Percentiles rank a stretch among this genome's conserved stretches.
Conservation (phyloP, 2,329 filamentous ascomycete species). For the Chaetomium olivaceum region DNA sequence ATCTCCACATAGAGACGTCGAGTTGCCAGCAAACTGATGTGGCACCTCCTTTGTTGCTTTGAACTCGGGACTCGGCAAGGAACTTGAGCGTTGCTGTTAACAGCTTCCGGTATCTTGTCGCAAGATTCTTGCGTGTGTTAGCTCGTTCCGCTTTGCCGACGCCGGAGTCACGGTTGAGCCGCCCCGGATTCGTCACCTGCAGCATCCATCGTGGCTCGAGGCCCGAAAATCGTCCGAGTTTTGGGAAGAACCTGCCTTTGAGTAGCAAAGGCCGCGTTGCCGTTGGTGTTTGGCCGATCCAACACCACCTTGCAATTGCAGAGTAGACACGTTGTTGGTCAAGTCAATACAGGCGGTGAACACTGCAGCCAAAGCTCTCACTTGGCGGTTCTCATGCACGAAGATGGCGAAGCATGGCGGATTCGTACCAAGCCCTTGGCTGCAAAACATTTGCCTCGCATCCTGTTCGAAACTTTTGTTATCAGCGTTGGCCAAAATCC, state of each 20-base stretch:
- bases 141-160: background rate
- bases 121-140: background rate
- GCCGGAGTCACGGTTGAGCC: background rate
- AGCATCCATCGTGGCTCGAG: constrained; percentile 10
- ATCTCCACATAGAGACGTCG: constrained; percentile 4
- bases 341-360: constrained; percentile 5
- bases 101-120: background rate
- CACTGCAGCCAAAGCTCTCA: background rate
- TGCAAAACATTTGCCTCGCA: background rate
- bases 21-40: background rate
- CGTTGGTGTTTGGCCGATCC: background rate
- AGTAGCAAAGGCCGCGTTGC: background rate
- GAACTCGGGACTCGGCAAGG: constrained; percentile 4
- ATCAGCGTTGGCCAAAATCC: background rate
- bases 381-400: background rate
- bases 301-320: background rate
- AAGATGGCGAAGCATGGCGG: background rate
- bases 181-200: constrained; percentile 5
- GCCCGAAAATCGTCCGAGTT: background rate
- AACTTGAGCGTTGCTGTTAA: background rate
- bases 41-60: background rate
- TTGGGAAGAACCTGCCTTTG: background rate
- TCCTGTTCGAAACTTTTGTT: background rate
- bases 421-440: background rate
- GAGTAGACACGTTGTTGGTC: constrained; percentile 4